Evolutionary conservation across 108 stramenopile species (phyloP).

Genomic region (Bacterosira constricta): DNA sequence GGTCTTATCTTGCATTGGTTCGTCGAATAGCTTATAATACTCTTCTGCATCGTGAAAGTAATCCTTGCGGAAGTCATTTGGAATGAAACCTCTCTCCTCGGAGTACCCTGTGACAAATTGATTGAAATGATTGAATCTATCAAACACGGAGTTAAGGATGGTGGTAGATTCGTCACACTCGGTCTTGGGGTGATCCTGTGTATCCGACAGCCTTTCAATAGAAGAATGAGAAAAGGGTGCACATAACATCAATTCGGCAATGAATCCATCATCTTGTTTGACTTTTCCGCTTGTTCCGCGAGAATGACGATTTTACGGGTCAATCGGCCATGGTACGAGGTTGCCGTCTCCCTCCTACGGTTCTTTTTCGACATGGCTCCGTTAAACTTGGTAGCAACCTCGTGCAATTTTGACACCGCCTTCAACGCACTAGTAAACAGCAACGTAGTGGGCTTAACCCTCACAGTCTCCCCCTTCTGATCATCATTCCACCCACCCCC

Average conservation of each 20-base stretch:
- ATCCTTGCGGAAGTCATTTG: constrained; percentile 41
- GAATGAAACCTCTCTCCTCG: constrained; percentile 67
- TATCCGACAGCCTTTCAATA: no score
- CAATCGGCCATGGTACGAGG: constrained; percentile 83
- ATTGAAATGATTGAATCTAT: constrained; percentile 77
- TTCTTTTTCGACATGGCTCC: constrained; percentile 66
- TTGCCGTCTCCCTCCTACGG: constrained; percentile 61
- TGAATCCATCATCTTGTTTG: constrained; percentile 82
- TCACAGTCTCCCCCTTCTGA: constrained; percentile 50
- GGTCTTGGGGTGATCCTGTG: no score
- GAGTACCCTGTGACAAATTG: no score
- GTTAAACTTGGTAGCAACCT: constrained; percentile 70
- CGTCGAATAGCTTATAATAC: no score
- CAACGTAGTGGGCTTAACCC: constrained; percentile 81
- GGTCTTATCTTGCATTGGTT: no score
- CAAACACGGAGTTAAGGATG: no score
- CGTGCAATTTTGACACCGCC: constrained; percentile 74
- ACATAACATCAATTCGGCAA: constrained; percentile 79
- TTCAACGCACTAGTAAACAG: constrained; percentile 78
- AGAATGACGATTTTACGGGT: constrained; percentile 70
- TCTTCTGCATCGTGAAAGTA: constrained; percentile 20
- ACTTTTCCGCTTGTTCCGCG: constrained; percentile 84
- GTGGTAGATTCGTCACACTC: no score
- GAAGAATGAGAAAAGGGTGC: constrained; percentile 79
- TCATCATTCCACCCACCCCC: constrained; percentile 50